Evolutionary conservation across 2,329 filamentous ascomycete species (phyloP), one percentile per base, ranked within the genome.

Genomic region (Botrytis hyacinthi): DNA sequence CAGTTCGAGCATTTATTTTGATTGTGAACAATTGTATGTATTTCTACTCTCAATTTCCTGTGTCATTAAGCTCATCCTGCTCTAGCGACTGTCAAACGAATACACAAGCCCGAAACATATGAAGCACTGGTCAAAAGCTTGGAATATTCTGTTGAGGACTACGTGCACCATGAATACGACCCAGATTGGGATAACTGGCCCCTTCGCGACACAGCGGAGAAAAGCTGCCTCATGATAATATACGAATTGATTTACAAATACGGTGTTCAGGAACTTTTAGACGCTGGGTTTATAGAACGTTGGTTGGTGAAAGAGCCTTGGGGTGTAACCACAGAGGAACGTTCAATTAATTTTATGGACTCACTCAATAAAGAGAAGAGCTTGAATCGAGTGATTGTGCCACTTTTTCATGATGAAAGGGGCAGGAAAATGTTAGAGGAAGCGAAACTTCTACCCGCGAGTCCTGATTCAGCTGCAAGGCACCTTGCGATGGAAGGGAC

Each of bases 271-370:
- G 86, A 86, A 71, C 82, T 94, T 29, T 83, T 91, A 72, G 85
- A 88, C 79, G 89, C 90, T 54, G 86, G 86, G 10, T 89, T 95
- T 75, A 86, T 95, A 57, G 89, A 91, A 74, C 89, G 88, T 73
- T 95, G 92, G 92, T 86, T 95, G n/a, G 87, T 85, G 48, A 89
- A 88, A 77, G 93, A 94, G 80, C 87, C 89, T 12, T 94, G 92
- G 84, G 92, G 91, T 29, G 82, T 82, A 1, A 82, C 86, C 3
- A 85, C 87, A 72, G 84, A 87, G 72, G 86, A 89, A 74, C 83
- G 85, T 59, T 83, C 82, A n/a, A 82, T 80, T 26, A 89, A 87
- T 76, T 91, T 90, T 78, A 81, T 81, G 51, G 74, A 76, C 35
- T 78, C 77, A 35, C 72, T 80, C 29, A 73, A 70, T 3, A 78